These are phyloP conservation scores for Hagleromyces aurorensis DNA, from an alignment of 805 yeast genomes.

Conservation along the genomic window DNA sequence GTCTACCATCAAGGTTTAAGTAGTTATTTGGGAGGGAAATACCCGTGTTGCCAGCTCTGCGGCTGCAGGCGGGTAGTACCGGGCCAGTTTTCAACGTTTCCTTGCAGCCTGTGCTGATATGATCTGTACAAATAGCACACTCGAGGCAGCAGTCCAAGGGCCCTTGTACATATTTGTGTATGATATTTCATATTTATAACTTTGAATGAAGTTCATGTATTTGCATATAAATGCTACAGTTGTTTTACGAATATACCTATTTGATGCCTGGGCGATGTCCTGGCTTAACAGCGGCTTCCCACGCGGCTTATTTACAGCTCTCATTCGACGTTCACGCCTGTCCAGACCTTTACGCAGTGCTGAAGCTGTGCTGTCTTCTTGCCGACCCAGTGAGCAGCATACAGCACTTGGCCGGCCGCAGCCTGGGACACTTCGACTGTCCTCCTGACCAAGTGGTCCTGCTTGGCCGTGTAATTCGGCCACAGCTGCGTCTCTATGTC, in stretches of 20 bases:
- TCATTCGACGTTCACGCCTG: conserved; percentile 17
- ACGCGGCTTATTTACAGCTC: no score
- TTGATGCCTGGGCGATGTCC: not conserved
- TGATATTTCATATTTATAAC: not conserved
- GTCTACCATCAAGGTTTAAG: conserved; percentile 22
- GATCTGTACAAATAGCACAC: no score
- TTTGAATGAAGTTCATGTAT: not conserved
- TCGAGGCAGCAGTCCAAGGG: no score
- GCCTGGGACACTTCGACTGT: conserved; percentile 5
- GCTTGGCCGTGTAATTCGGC: conserved; percentile 21
- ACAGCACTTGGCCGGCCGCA: conserved; percentile 1
- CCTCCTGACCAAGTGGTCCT: conserved; percentile 14
- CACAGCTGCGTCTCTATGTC: conserved; percentile 37
- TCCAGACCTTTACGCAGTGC: conserved; percentile 16
- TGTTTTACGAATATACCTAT: not conserved
- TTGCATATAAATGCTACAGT: no score
- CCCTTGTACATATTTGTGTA: no score
- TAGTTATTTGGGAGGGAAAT: not conserved
- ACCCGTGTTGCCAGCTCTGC: no score
- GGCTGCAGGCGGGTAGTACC: no score
- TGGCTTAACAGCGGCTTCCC: no score
- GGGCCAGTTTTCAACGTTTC: no score
- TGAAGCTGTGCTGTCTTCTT: conserved; percentile 3
- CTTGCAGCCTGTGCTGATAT: no score
- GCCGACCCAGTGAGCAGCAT: conserved; percentile 2